A percentile compares a stretch with the other conserved stretches of the same genome.
phyloP scores from a whole-genome alignment of 2,329 filamentous ascomycete genomes.

The Calycina marina region DNA sequence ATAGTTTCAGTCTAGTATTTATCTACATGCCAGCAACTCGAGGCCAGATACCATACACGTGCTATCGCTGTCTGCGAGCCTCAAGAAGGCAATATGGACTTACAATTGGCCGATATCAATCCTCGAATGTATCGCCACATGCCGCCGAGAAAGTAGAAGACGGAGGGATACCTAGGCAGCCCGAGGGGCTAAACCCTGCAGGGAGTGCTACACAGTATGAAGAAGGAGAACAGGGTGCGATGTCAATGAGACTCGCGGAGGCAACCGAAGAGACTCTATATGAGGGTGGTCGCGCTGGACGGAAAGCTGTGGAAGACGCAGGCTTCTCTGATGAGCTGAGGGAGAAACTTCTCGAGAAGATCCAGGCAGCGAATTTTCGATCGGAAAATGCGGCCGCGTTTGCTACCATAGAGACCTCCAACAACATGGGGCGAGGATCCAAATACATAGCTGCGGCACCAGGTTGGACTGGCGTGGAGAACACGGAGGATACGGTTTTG shows the following conservation, averaged over 20 bases:
- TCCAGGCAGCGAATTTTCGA: slow-evolving; percentile 39
- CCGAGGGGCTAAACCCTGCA: too few species aligned
- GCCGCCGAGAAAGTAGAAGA: slow-evolving; percentile 15
- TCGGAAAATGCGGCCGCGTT: slow-evolving; percentile 34
- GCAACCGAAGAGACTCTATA: slow-evolving; percentile 49
- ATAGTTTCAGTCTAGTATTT: too few species aligned
- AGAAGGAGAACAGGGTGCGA: slow-evolving; percentile 20
- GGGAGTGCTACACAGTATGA: slow-evolving; percentile 5
- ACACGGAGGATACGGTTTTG: slow-evolving; percentile 57
- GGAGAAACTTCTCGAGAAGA: slow-evolving; percentile 38
- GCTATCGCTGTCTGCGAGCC: slow-evolving; percentile 18
- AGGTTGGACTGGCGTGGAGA: slow-evolving; percentile 70
- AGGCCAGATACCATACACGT: slow-evolving; percentile 11
- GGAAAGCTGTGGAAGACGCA: slow-evolving; percentile 43
- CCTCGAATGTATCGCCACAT: slow-evolving; percentile 10
- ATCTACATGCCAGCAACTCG: slow-evolving; percentile 20
- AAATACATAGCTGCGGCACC: slow-evolving; percentile 50
- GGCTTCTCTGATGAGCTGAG: slow-evolving; percentile 52
- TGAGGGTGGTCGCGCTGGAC: slow-evolving; percentile 43
- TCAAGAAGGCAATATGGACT: slow-evolving; percentile 11
- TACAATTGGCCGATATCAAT: slow-evolving; percentile 4
- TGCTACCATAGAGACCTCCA: slow-evolving; percentile 31
- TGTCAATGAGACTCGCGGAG: slow-evolving; percentile 43
- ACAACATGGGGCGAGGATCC: slow-evolving; percentile 52
- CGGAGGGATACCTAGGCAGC: slow-evolving; percentile 7